Conservation (phyloP, 2,329 filamentous ascomycete species). For the Emmonsiellopsis sp. region DNA sequence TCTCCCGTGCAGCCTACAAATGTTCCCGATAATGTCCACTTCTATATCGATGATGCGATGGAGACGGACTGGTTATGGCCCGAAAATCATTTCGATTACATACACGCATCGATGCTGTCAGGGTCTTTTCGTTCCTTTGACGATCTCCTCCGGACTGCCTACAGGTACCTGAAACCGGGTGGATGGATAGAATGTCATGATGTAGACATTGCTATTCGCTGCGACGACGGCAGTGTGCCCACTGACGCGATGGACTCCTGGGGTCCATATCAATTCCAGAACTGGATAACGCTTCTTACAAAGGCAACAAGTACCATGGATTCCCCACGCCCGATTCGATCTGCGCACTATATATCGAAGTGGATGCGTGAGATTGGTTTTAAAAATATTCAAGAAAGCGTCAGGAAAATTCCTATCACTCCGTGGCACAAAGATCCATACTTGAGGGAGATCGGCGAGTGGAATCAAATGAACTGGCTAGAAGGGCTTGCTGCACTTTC, state of each 20-base stretch:
- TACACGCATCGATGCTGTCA: conserved; percentile 50
- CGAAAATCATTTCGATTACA: conserved; percentile 44
- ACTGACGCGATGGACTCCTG: conserved; percentile 30
- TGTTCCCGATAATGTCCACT: conserved; percentile 64
- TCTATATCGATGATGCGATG: conserved; percentile 59
- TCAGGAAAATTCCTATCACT: conserved; percentile 45
- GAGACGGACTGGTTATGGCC: conserved; percentile 51
- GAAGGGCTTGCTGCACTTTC: conserved; percentile 34
- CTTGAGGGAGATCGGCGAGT: conserved; percentile 40
- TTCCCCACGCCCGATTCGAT: conserved; percentile 41
- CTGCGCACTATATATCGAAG: conserved; percentile 43
- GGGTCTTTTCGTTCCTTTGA: conserved; percentile 51
- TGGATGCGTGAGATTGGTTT: conserved; percentile 51
- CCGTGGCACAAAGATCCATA: conserved; percentile 41
- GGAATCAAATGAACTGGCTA: conserved; percentile 39
- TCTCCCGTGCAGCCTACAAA: conserved; percentile 56
- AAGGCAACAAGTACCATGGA: conserved; percentile 34
- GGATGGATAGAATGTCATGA: conserved; percentile 41
- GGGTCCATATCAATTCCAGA: conserved; percentile 31
- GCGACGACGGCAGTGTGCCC: conserved; percentile 46
- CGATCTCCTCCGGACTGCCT: conserved; percentile 44
- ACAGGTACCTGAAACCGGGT: conserved; percentile 46
- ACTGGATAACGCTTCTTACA: conserved; percentile 38
- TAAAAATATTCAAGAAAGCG: conserved; percentile 44
- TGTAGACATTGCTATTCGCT: conserved; percentile 37